These are phyloP conservation scores for Microdochium trichocladiopsis DNA, from an alignment of 2,329 filamentous ascomycete species.

Conservation along the genomic window DNA sequence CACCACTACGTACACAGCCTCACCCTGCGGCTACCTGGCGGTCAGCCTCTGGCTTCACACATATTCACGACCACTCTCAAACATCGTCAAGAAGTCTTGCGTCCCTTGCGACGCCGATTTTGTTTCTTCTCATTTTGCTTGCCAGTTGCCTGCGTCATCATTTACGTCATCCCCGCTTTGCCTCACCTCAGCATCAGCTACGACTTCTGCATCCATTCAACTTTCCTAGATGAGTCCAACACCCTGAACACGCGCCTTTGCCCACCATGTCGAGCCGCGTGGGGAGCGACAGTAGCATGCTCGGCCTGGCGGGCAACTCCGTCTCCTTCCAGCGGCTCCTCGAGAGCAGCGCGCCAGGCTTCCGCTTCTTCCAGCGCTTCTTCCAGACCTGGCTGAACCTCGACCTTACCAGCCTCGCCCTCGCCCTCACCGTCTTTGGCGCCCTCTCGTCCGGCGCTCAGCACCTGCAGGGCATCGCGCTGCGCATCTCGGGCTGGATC, in stretches of 20 bases:
- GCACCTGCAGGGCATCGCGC: constrained; percentile 17
- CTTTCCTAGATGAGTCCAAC: neutral
- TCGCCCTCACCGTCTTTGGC: constrained; percentile 24
- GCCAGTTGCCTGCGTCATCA: no score
- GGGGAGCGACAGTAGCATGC: neutral
- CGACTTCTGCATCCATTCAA: neutral
- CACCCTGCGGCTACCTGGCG: no score
- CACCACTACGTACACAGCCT: no score
- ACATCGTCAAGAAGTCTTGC: no score
- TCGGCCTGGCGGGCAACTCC: neutral
- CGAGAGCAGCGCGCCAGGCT: constrained; percentile 15
- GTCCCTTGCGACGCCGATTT: no score
- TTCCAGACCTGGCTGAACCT: constrained; percentile 24
- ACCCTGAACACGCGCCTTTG: neutral
- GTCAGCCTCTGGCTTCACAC: no score
- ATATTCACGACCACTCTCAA: no score
- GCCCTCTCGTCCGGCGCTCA: constrained; percentile 21
- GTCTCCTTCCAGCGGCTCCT: constrained; percentile 1
- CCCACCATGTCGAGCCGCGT: neutral
- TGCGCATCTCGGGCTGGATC: constrained; percentile 26
- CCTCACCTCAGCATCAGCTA: neutral
- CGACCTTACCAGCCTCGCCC: constrained; percentile 23
- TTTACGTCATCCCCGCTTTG: neutral
- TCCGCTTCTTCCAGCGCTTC: constrained; percentile 20
- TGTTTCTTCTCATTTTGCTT: no score